phyloP scores from a whole-genome alignment of 306 rosid genomes.

The Pterocarpus santalinus region DNA sequence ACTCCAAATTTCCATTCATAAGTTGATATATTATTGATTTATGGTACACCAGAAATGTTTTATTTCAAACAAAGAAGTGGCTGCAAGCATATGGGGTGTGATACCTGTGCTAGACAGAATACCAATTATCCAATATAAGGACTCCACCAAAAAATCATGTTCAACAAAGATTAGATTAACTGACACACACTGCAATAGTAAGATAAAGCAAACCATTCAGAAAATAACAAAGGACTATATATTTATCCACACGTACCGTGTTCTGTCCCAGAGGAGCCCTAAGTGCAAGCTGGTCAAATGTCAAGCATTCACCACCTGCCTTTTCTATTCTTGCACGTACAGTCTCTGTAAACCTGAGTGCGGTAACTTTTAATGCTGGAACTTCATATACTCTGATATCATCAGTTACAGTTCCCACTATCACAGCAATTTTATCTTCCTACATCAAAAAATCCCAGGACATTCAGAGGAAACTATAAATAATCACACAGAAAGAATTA shows the following conservation, averaged over 20 bases:
- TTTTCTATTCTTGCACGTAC: constrained; percentile 86
- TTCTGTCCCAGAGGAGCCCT: constrained; percentile 86
- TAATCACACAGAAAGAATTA: background rate
- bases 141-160: too few relatives aligned
- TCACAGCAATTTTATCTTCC: constrained; percentile 72
- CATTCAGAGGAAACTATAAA: background rate
- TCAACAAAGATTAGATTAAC: background rate
- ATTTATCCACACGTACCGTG: constrained; percentile 57
- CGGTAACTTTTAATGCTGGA: constrained; percentile 68
- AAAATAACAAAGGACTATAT: background rate
- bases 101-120: background rate
- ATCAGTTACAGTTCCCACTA: constrained; percentile 77
- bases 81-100: too few relatives aligned
- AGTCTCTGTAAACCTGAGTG: constrained; percentile 79
- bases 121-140: background rate
- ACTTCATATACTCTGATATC: constrained; percentile 82
- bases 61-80: background rate
- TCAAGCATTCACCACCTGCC: constrained; percentile 86
- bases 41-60: background rate
- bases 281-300: constrained; percentile 82
- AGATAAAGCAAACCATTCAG: background rate
- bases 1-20: background rate
- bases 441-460: constrained; percentile 23
- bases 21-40: background rate
- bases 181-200: background rate